A percentile compares a stretch with the other conserved stretches of the same genome.
These are phyloP conservation scores for Fonsecaea erecta DNA, from an alignment of 2,329 filamentous ascomycete species.

Conservation along the genomic window DNA sequence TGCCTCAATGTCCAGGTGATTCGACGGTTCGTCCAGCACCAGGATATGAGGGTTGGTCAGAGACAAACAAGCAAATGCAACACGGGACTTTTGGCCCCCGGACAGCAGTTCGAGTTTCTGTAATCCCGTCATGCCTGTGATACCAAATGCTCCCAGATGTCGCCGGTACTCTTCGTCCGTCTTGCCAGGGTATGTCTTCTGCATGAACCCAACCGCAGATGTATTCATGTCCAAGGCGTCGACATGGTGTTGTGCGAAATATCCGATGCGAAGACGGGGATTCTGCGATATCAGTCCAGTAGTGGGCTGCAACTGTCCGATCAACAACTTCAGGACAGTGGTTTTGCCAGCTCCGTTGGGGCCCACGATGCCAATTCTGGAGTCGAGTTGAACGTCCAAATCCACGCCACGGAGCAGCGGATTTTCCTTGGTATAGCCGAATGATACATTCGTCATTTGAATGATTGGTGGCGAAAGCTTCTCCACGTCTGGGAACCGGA, in stretches of 20 bases:
- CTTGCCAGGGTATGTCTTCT: constrained; percentile 84
- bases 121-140: constrained; percentile 91
- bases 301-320: constrained; percentile 77
- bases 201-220: constrained; percentile 95
- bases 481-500: constrained; percentile 96
- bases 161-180: constrained; percentile 96
- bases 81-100: constrained; percentile 96
- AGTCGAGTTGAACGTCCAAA: constrained; percentile 95
- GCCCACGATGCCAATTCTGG: constrained; percentile 97
- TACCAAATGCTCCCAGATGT: constrained; percentile 83
- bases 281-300: constrained; percentile 85
- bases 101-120: constrained; percentile 95
- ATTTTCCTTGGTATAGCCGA: constrained; percentile 83
- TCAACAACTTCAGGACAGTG: constrained; percentile 96
- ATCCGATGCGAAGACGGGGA: constrained; percentile 85
- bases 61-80: constrained; percentile 95
- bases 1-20: constrained; percentile 98
- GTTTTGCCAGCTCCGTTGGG: constrained; percentile 99
- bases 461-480: constrained; percentile 97
- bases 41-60: constrained; percentile 95
- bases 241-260: constrained; percentile 98
- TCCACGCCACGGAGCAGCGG: constrained; percentile 84
- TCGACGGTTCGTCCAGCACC: constrained; percentile 96
- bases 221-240: constrained; percentile 89
- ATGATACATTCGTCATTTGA: constrained; percentile 90